Conservation (phyloP, 2,329 filamentous ascomycete species). For the Aspergillus sp. region DNA sequence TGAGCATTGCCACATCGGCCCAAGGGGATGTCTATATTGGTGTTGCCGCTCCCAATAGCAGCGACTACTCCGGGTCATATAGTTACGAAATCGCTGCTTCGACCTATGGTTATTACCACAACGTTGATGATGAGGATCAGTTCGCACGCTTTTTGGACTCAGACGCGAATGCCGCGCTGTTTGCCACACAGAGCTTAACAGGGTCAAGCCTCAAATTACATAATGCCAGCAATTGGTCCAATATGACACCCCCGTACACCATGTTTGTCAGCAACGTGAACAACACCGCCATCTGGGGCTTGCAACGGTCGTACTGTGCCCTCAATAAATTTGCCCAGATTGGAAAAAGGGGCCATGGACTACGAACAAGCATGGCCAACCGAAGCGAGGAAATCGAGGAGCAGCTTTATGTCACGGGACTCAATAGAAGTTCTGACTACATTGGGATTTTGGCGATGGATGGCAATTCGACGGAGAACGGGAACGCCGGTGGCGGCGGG, state of each 20-base stretch:
- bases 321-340: constrained; percentile 66
- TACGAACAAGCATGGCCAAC: constrained; percentile 65
- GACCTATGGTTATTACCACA: constrained; percentile 74
- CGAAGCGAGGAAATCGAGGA: constrained; percentile 73
- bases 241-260: constrained; percentile 66
- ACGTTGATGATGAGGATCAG: constrained; percentile 49
- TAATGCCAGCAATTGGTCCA: constrained; percentile 56
- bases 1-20: constrained; percentile 61
- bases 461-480: constrained; percentile 56
- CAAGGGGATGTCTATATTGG: constrained; percentile 72
- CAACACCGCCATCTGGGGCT: constrained; percentile 61
- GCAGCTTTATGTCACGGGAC: constrained; percentile 78
- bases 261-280: constrained; percentile 71
- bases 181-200: constrained; percentile 72
- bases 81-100: constrained; percentile 81
- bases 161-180: constrained; percentile 73
- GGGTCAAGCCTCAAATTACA: constrained; percentile 44
- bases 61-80: constrained; percentile 66
- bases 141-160: constrained; percentile 80
- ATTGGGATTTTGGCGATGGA: constrained; percentile 67
- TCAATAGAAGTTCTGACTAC: constrained; percentile 73
- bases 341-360: constrained; percentile 59
- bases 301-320: constrained; percentile 81
- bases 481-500: constrained; percentile 69
- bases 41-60: constrained; percentile 67